Conservation (phyloP, 306 rosid genomes). For the Trifolium repens region DNA sequence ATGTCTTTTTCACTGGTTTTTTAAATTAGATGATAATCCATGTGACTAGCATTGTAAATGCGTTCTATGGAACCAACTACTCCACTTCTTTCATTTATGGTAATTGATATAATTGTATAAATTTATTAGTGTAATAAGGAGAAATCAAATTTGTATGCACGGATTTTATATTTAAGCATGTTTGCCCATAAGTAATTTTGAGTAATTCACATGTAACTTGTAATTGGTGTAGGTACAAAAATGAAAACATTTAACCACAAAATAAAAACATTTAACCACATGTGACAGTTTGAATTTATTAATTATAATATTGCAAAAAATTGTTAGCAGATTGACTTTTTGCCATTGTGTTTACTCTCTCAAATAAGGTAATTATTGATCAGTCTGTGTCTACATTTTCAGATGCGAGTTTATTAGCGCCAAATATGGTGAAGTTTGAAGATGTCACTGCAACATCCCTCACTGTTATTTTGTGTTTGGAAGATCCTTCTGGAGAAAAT, state of each 20-base stretch:
- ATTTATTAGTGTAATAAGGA: conserved; percentile 19
- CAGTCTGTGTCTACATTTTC: conserved; percentile 42
- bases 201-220: not conserved
- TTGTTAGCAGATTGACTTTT: not conserved
- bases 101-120: not conserved
- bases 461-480: conserved; percentile 63
- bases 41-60: conserved; percentile 25
- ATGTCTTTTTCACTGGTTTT: conserved; percentile 1
- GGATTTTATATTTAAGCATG: conserved; percentile 13
- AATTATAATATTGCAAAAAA: conserved; percentile 8
- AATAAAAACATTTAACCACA: not conserved
- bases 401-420: conserved; percentile 57
- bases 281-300: conserved; percentile 5
- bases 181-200: conserved; percentile 10
- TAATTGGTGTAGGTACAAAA: conserved; percentile 17
- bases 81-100: conserved; percentile 4
- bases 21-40: not conserved
- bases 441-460: conserved; percentile 69
- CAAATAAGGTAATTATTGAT: conserved; percentile 31
- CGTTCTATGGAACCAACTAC: not conserved
- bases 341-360: conserved; percentile 18
- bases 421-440: conserved; percentile 72
- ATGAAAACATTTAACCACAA: not conserved
- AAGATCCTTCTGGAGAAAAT: conserved; percentile 51
- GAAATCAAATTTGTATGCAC: conserved; percentile 12